These are phyloP conservation scores for Bipolaris oryzae DNA, from an alignment of 2,329 filamentous ascomycete species.

Conservation along the genomic window DNA sequence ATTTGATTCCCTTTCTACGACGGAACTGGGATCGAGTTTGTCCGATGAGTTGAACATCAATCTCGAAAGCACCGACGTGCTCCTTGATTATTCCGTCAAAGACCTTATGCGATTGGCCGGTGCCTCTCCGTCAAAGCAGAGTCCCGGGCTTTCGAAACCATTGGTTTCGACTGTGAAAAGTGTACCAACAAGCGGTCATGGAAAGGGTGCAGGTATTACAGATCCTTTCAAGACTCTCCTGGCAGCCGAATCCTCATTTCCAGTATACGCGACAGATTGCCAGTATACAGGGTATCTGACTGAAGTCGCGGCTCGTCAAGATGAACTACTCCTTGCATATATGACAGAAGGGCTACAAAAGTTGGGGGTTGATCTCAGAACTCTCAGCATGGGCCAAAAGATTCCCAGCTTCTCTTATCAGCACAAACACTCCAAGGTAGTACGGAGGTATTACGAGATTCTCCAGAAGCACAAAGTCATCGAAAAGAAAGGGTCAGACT, in stretches of 20 bases:
- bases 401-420: constrained; percentile 12
- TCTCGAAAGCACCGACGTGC: constrained; percentile 5
- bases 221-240: constrained; percentile 10
- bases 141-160: neutral
- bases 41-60: constrained; percentile 12
- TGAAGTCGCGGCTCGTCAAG: constrained; percentile 10
- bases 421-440: constrained; percentile 13
- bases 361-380: constrained; percentile 13
- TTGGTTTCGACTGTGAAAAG: neutral
- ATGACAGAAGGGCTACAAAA: constrained; percentile 20
- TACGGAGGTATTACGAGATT: constrained; percentile 14
- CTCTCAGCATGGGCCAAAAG: constrained; percentile 2
- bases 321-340: constrained; percentile 22
- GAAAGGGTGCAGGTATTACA: neutral
- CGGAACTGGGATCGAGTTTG: constrained; percentile 12
- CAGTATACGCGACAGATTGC: constrained; percentile 4
- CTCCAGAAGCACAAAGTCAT: constrained; percentile 15
- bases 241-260: constrained; percentile 1
- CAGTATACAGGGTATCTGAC: constrained; percentile 12
- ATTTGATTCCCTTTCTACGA: constrained; percentile 17
- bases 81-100: constrained; percentile 12
- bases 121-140: neutral
- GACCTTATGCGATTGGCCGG: constrained; percentile 5
- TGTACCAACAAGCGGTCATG: neutral
- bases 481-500: constrained; percentile 1